Evolutionary conservation across 2,329 filamentous ascomycete species (phyloP), one percentile per base, ranked within the genome.

Genomic region (Leptographium lundbergii): DNA sequence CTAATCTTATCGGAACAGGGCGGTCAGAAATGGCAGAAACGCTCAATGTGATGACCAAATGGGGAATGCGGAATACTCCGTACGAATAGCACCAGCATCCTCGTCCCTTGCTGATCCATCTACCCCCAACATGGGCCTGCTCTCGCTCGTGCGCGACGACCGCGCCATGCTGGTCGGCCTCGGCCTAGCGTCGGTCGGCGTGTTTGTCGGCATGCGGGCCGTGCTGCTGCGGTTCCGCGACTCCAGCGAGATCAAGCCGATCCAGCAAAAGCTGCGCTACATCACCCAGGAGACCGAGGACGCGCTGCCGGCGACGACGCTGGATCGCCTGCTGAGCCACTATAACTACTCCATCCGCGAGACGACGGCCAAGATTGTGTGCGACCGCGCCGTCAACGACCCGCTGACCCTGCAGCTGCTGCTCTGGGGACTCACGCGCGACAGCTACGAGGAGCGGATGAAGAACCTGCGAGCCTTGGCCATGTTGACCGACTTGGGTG

Each of bases 201-300:
- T 86, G 61, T 69, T 85, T 59, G 74, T 77, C 61, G 74, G 77
- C 57, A 81, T 89, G 70, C 77, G 78, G 62, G 70, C 76, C 45
- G 75, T 81, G 58, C 81, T 91, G 52, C 74, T 75, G 60, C 72
- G 79, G 58, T 81, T 86, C 64, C 79, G 84, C 63, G 76, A 83
- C 65, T 77, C 85, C 57, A 86, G 86, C 63, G 79, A 85, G 69
- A 81, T 94, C 66, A 82, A 82, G 61, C 79, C 82, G 42, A 68
- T 75, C 45, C 81, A 84, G 61, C 83, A 83, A 42, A 85, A 86
- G 68, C 81, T 86, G 56, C 81, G 86, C 64, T 88, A 88, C 68
- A 87, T 89, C 63, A 87, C 84, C 17, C 85, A 90, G 69, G 83
- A 87, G 27, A 88, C 86, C 2, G 87, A 91, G 67, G 86, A 90